Base-by-base conservation (phyloP, 1,284 basidiomycete species). In the Marasmius fiardii region DNA sequence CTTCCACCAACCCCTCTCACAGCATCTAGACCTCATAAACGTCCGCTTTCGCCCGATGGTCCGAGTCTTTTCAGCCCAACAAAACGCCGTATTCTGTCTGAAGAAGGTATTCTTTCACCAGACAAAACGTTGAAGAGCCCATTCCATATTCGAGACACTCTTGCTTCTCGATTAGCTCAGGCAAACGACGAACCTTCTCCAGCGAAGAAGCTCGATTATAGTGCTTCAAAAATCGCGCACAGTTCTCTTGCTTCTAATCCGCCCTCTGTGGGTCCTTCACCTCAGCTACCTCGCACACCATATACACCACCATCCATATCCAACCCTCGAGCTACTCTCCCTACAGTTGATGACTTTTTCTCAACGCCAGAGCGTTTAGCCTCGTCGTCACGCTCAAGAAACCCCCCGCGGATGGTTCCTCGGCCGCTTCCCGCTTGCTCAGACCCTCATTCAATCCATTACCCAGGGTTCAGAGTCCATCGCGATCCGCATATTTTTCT, bases 391-490 rank as follows among this genome's bases (percentile, higher is more conserved):
- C 60, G 52, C 24, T 60, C 57, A 39, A 63, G 64, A 45, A 28
- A 43, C 21, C 54, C 48, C 54, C 64, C 61, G 47, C 66, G 65
- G 21, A 56, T 68, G 51, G 64, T 77, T 53, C 72, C 76, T 21
- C 80, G 77, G 56, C 74, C 74, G 54, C 67, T 76, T 31, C 78
- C 76, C 16, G 72, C 73, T 16, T 72, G 71, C 21, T 67, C 72
- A 43, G 78, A 86, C 63, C 78, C 78, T 6, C 75, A 79, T 49
- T 88, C 86, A 10, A 72, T 77, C 34, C 89, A 90, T 64, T 88
- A 88, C 65, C 88, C 88, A 8, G 88, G 88, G 16, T 91, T 91
- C 63, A 70, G 74, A 53, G 75, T 90, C 44, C 77, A 80, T 65
- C 77, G 72, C 60, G 87, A 90, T 65, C 64, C 73, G 11, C 73